Evolutionary conservation across 2,329 filamentous ascomycete genomes (phyloP).

Genomic region (Chaetothyriales sp.): DNA sequence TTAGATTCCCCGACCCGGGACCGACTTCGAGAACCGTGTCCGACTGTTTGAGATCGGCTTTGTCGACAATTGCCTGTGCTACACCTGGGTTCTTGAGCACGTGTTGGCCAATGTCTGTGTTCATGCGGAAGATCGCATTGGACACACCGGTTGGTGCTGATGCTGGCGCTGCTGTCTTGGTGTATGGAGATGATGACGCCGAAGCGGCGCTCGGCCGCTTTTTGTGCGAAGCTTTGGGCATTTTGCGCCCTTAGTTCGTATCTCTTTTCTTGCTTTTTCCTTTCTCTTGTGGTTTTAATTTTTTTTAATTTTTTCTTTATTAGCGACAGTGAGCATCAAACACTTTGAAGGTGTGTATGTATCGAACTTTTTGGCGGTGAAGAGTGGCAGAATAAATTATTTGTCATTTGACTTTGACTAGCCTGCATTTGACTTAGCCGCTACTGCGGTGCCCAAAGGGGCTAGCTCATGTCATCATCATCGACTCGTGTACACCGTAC

Average conservation of each 20-base stretch:
- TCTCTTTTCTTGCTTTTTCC: not conserved
- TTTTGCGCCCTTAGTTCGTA: not conserved
- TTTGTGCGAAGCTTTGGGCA: slow-evolving; percentile 21
- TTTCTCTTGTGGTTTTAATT: not conserved
- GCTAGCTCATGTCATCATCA: too few species aligned
- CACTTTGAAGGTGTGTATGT: not conserved
- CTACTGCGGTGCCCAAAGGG: too few species aligned
- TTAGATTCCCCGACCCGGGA: slow-evolving; percentile 78
- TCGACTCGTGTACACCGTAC: too few species aligned
- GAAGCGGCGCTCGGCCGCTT: slow-evolving; percentile 38
- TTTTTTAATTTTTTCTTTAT: not conserved
- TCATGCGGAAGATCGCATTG: slow-evolving; percentile 95
- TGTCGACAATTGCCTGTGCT: slow-evolving; percentile 66
- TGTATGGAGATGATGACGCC: slow-evolving; percentile 24
- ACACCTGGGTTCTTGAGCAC: slow-evolving; percentile 87
- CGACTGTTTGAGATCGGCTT: slow-evolving; percentile 78
- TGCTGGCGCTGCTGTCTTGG: slow-evolving; percentile 32
- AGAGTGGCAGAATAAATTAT: slow-evolving; percentile 8
- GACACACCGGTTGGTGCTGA: slow-evolving; percentile 30
- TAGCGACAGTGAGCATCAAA: not conserved
- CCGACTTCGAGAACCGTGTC: slow-evolving; percentile 85
- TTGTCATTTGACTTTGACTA: slow-evolving; percentile 1
- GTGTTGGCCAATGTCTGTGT: slow-evolving; percentile 76
- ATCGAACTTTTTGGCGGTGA: slow-evolving; percentile 9
- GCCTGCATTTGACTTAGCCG: too few species aligned